Base-by-base conservation (phyloP, 140 eudicot species). In the Flaveria floridana region DNA sequence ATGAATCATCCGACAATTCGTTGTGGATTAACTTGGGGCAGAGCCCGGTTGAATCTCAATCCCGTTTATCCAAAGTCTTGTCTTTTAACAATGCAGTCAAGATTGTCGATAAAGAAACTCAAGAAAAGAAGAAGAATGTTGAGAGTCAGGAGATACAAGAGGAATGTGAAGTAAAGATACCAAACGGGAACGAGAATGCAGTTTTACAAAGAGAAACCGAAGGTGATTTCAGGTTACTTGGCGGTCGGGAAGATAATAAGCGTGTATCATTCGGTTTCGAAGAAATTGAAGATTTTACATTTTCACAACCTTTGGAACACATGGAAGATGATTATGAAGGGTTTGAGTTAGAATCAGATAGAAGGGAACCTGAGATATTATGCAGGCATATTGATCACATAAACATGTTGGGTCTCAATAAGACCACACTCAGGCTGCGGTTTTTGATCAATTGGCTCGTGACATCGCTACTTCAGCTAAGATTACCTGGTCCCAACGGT, bases 171-270 rank as follows among this genome's bases (percentile, higher is more conserved):
- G 47, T 26, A 56, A 58, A 68, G 68, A 70, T 25, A 46, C 30
- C 74, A 20, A 78, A 83, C 3, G 82, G 78, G 44, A 70, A 78
- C 1, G 91, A 84, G 61, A 85, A 80, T 65, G 86, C 94, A 30
- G 91, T 96, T 34, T 87, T 94, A 63, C 85, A 91, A 82, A 81
- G 97, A 79, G 99, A 94, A 79, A 94, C 99, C n/a, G 97, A 94
- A 76, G 90, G 97, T 41, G 97, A 90, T n/a, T 94, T 90, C 82
- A 81, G 97, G 74, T 84, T 90, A 62, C 82, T 94, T 56, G 89
- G 88, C 50, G 81, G 95, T 67, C 80, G 95, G 68, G 92, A 85
- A 79, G 94, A 86, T 3, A 84, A 73, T 46, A 83, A 88, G 80
- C 77, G 86, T 77, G 97, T 94, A 65, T 94, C 97, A n/a, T 94